phyloP scores from a whole-genome alignment of 148 eudicot genomes.

The Camellia granthamiana region DNA sequence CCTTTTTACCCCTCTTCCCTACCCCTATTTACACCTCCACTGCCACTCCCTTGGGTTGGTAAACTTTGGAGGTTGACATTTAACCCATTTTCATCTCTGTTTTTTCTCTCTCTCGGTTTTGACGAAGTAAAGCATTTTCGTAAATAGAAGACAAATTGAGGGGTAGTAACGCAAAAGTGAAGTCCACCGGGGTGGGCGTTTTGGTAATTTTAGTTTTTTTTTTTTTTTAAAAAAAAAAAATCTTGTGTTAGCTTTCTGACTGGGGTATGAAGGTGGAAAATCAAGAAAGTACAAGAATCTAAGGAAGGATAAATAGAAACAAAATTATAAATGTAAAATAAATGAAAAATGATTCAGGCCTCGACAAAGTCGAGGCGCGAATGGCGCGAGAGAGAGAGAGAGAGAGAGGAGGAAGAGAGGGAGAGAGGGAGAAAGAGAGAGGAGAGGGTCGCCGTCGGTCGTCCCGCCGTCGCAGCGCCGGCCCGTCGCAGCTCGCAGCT shows the following conservation, averaged over 20 bases:
- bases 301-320: background rate
- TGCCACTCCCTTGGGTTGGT: background rate
- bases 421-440: no score
- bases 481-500: no score
- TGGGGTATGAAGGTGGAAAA: conserved; percentile 11
- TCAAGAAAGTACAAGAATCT: conserved; percentile 18
- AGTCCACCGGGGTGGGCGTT: background rate
- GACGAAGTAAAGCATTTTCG: no score
- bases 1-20: background rate
- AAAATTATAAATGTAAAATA: background rate
- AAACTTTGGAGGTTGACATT: background rate
- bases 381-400: no score
- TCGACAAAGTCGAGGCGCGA: no score
- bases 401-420: no score
- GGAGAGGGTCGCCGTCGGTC: no score
- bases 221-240: background rate
- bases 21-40: background rate
- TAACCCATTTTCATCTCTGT: background rate
- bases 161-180: background rate
- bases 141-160: background rate
- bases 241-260: background rate
- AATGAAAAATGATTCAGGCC: no score
- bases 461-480: no score
- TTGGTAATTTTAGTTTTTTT: background rate
- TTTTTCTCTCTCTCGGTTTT: no score